Conservation (phyloP, 75 land plant genomes). For the Sequoiadendron giganteum region DNA sequence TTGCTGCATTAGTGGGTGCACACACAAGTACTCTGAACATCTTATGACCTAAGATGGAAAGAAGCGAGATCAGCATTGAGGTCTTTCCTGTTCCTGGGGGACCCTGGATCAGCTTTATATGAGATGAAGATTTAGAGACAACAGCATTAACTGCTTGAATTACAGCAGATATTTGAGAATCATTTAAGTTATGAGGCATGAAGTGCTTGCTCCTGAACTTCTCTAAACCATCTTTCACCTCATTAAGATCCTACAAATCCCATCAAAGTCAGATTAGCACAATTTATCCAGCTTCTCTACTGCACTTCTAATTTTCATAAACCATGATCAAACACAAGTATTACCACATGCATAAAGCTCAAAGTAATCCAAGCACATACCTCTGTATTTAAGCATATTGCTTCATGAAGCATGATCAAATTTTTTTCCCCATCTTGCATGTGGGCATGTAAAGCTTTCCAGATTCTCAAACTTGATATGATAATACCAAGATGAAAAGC, state of each 20-base stretch:
- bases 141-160: conserved; percentile 12
- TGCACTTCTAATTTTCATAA: no score
- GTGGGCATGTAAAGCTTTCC: conserved; percentile 37
- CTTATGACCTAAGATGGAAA: conserved; percentile 26
- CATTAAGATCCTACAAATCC: not conserved
- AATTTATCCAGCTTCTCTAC: not conserved
- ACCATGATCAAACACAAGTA: no score
- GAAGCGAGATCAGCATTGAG: conserved; percentile 45
- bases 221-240: not conserved
- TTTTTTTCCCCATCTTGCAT: conserved; percentile 15
- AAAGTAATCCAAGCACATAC: no score
- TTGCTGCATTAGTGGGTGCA: conserved; percentile 75
- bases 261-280: not conserved
- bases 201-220: not conserved
- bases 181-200: conserved; percentile 28
- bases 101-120: conserved; percentile 71
- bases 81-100: conserved; percentile 88
- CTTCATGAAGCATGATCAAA: conserved; percentile 17
- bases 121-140: conserved; percentile 12
- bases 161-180: conserved; percentile 53
- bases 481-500: conserved; percentile 37
- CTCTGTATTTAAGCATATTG: conserved; percentile 11
- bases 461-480: conserved; percentile 39
- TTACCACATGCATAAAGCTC: no score
- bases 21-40: conserved; percentile 45